phyloP scores from a whole-genome alignment of 2,329 filamentous ascomycete species.

The Fusarium coffeatum region DNA sequence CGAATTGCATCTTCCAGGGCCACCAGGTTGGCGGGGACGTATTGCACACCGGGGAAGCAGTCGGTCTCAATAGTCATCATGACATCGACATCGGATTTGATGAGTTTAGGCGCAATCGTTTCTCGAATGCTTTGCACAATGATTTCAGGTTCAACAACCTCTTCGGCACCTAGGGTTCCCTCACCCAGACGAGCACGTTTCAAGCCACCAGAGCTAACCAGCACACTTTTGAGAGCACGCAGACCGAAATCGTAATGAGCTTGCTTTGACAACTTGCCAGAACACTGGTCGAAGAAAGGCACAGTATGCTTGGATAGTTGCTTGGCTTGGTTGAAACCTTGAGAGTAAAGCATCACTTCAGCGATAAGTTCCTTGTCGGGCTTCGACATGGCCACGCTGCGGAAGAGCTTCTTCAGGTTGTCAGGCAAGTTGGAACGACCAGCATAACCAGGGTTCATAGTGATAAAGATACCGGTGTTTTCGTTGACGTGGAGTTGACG shows the following conservation, averaged over 20 bases:
- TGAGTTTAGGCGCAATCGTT: constrained; percentile 97
- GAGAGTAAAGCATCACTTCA: constrained; percentile 99
- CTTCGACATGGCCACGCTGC: constrained; percentile 99
- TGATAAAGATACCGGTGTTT: constrained; percentile 99
- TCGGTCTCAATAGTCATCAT: constrained; percentile 86
- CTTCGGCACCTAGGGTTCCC: constrained; percentile 71
- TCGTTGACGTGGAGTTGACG: constrained; percentile 89
- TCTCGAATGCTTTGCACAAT: constrained; percentile 98
- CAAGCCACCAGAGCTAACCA: constrained; percentile 95
- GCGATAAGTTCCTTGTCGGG: constrained; percentile 99
- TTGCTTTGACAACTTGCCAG: constrained; percentile 86
- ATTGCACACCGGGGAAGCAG: constrained; percentile 92
- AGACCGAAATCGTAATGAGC: constrained; percentile 99
- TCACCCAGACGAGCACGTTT: constrained; percentile 82
- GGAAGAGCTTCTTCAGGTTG: constrained; percentile 99
- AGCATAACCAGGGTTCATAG: constrained; percentile 99
- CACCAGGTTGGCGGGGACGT: constrained; percentile 87
- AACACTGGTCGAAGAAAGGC: constrained; percentile 96
- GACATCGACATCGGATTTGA: constrained; percentile 88
- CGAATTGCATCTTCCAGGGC: constrained; percentile 84
- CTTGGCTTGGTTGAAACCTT: constrained; percentile 98
- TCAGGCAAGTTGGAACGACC: constrained; percentile 97
- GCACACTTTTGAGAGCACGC: constrained; percentile 96
- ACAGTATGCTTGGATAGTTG: constrained; percentile 93
- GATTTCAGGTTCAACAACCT: constrained; percentile 91